These are phyloP conservation scores for Backusella tuberculispora DNA, from an alignment of 192 early-diverging fungal genomes.

Conservation along the genomic window DNA sequence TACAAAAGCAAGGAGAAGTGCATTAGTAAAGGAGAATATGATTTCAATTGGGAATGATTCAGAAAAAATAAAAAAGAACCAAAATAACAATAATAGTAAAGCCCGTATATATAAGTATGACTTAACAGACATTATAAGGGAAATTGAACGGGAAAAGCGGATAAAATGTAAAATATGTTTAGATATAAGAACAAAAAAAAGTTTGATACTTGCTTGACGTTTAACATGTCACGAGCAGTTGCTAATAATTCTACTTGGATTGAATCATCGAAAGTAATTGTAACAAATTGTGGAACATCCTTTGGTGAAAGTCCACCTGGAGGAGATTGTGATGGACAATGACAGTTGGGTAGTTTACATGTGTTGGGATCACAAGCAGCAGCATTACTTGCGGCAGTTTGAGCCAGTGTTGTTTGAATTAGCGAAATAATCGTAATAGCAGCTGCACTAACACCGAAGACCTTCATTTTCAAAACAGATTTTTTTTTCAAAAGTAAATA, in stretches of 20 bases:
- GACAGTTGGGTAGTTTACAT: conserved; percentile 55
- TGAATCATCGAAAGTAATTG: conserved; percentile 69
- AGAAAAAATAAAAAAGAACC: conserved; percentile 12
- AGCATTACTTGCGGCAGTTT: conserved; percentile 14
- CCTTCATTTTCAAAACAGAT: conserved; percentile 19
- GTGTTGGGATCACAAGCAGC: conserved; percentile 50
- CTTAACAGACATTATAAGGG: not conserved
- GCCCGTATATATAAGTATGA: not conserved
- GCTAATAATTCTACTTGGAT: conserved; percentile 45
- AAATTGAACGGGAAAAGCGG: not conserved
- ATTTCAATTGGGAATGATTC: conserved; percentile 1
- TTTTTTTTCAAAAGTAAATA: not conserved
- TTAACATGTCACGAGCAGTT: conserved; percentile 41
- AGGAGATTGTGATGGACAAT: conserved; percentile 53
- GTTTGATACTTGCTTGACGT: conserved; percentile 41
- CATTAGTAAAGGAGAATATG: conserved; percentile 20
- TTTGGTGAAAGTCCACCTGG: conserved; percentile 52
- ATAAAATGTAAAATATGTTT: not conserved
- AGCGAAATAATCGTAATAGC: conserved; percentile 10
- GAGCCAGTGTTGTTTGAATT: conserved; percentile 13
- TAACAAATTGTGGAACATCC: conserved; percentile 61
- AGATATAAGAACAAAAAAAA: not conserved
- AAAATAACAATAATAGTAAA: not conserved
- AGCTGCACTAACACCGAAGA: conserved; percentile 22
- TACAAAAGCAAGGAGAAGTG: conserved; percentile 9